These are phyloP conservation scores for Daldinia concentrica DNA, from an alignment of 495 filamentous ascomycete genomes.

Conservation along the genomic window DNA sequence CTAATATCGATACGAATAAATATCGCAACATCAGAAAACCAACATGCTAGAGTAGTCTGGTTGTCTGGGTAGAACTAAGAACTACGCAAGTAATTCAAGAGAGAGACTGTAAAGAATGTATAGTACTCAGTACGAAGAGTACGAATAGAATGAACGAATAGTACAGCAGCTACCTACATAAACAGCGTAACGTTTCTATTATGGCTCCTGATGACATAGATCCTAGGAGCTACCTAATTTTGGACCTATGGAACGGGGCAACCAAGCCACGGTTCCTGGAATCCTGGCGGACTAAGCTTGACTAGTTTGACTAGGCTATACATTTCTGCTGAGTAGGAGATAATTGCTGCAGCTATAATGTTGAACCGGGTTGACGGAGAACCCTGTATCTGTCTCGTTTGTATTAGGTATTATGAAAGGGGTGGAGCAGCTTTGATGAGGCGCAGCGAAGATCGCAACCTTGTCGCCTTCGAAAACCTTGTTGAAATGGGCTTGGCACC, in stretches of 20 bases:
- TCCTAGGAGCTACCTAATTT: slow-evolving; percentile 32
- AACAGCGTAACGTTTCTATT: slow-evolving; percentile 7
- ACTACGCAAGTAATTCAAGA: slow-evolving; percentile 9
- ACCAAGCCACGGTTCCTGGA: slow-evolving; percentile 30
- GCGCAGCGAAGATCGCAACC: slow-evolving; percentile 38
- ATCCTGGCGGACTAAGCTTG: slow-evolving; percentile 21
- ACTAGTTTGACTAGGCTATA: slow-evolving; percentile 9
- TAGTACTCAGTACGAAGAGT: neutral
- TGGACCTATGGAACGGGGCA: slow-evolving; percentile 37
- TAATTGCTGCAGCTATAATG: slow-evolving; percentile 3
- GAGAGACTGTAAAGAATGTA: slow-evolving; percentile 8
- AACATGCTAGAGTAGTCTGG: slow-evolving; percentile 1
- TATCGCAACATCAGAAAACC: slow-evolving; percentile 14
- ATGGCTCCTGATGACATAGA: slow-evolving; percentile 31
- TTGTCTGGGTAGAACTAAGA: neutral
- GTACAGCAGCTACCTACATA: slow-evolving; percentile 18
- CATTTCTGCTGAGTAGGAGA: slow-evolving; percentile 18
- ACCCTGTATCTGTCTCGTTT: slow-evolving; percentile 22
- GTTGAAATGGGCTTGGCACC: slow-evolving; percentile 29
- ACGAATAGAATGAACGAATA: slow-evolving; percentile 9
- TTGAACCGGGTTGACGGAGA: slow-evolving; percentile 26
- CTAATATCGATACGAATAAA: slow-evolving; percentile 17
- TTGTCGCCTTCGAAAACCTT: slow-evolving; percentile 12
- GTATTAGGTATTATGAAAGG: slow-evolving; percentile 18
- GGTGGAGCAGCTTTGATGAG: slow-evolving; percentile 21